phyloP scores from a whole-genome alignment of 169 alveolate species.

The Toxoplasma gondii region DNA sequence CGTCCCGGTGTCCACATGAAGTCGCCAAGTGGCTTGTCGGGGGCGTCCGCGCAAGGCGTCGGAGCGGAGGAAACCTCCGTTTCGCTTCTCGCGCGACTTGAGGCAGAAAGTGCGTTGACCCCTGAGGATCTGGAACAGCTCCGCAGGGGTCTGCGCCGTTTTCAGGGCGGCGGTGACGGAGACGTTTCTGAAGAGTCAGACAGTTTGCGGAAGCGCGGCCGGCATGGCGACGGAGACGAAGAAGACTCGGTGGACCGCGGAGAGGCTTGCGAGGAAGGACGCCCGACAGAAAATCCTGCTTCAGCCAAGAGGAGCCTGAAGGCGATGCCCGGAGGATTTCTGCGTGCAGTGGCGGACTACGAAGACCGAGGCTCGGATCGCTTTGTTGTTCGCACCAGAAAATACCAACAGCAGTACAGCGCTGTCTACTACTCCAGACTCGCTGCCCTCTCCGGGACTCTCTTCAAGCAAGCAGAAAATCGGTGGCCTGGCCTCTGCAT shows the following conservation, averaged over 20 bases:
- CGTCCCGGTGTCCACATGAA: too few relatives aligned
- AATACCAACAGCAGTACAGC: conserved; percentile 32
- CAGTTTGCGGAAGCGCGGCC: background rate
- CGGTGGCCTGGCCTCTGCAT: conserved; percentile 26
- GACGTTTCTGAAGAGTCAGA: background rate
- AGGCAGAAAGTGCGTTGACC: background rate
- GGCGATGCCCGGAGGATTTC: background rate
- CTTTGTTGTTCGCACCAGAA: background rate
- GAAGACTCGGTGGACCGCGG: background rate
- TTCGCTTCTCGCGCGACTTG: background rate
- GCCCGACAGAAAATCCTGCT: background rate
- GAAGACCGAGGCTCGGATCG: background rate
- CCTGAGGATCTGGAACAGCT: background rate
- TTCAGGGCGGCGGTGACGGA: background rate
- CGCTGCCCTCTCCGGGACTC: background rate
- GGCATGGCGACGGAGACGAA: background rate
- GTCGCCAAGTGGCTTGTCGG: too few relatives aligned
- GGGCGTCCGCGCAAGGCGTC: too few relatives aligned
- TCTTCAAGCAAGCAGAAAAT: background rate
- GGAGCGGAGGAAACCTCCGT: too few relatives aligned
- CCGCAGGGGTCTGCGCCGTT: background rate
- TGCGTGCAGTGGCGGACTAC: conserved; percentile 10
- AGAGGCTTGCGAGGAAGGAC: background rate
- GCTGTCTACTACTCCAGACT: conserved; percentile 24
- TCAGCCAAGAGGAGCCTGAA: background rate